Conservation (phyloP, 108 stramenopile genomes). For the Pseudonitzschia delicatissima region DNA sequence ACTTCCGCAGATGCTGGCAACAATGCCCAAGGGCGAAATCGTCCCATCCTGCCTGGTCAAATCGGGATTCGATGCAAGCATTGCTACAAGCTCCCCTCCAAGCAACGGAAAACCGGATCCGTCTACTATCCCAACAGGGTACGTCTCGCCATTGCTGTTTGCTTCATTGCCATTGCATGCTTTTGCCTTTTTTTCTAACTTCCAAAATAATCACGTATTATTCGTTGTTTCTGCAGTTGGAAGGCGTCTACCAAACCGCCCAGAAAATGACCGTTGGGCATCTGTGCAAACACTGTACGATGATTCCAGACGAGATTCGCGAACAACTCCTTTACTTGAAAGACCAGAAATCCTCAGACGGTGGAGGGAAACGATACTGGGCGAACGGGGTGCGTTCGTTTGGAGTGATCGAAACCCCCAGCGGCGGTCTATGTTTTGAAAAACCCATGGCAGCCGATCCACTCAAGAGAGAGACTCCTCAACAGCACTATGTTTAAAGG, state of each 20-base stretch:
- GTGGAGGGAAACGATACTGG: conserved; percentile 78
- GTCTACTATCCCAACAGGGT: conserved; percentile 36
- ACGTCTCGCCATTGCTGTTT: background rate
- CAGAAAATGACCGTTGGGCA: conserved; percentile 46
- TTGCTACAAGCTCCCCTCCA: conserved; percentile 27
- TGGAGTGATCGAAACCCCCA: conserved; percentile 26
- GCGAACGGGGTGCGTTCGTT: conserved; percentile 37
- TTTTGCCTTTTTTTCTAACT: background rate
- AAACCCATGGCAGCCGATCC: background rate
- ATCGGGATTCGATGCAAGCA: conserved; percentile 62
- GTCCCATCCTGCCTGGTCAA: conserved; percentile 39
- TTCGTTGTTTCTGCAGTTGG: background rate
- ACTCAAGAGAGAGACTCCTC: background rate
- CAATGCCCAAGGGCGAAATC: conserved; percentile 46
- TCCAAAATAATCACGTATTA: background rate
- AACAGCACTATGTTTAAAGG: too few relatives aligned
- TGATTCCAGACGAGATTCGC: conserved; percentile 24
- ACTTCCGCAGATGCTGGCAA: conserved; percentile 29
- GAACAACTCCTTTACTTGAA: conserved; percentile 13
- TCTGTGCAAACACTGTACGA: conserved; percentile 28
- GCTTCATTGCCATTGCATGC: background rate
- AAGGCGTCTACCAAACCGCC: conserved; percentile 39
- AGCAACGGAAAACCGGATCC: conserved; percentile 28
- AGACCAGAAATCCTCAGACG: conserved; percentile 31
- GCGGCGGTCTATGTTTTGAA: conserved; percentile 51